These are phyloP conservation scores for Xylariaceae sp. DNA, from an alignment of 2,329 filamentous ascomycete species.

Conservation along the genomic window DNA sequence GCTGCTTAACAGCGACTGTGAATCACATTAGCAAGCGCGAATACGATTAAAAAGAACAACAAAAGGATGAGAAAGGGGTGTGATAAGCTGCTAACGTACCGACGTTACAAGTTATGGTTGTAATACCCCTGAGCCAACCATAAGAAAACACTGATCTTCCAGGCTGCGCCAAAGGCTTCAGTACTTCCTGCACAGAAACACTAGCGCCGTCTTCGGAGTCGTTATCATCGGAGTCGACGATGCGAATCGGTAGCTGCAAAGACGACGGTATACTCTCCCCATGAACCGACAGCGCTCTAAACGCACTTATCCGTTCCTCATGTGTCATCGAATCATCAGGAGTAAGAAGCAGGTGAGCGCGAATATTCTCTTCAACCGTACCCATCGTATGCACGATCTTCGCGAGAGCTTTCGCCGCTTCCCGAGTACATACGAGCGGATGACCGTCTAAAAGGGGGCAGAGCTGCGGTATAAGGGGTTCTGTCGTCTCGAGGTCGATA, in stretches of 20 bases:
- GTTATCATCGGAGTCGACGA: constrained; percentile 43
- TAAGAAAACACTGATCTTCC: constrained; percentile 67
- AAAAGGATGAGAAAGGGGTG: neutral
- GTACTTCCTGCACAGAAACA: constrained; percentile 31
- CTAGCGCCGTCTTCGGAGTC: constrained; percentile 8
- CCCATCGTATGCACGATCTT: constrained; percentile 61
- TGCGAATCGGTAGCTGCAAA: constrained; percentile 51
- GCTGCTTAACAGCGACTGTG: constrained; percentile 58
- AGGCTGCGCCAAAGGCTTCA: constrained; percentile 37
- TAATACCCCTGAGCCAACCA: constrained; percentile 59
- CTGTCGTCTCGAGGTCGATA: constrained; percentile 57
- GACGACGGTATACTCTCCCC: constrained; percentile 31
- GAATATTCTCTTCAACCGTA: constrained; percentile 53
- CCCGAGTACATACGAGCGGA: constrained; percentile 59
- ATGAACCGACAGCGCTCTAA: constrained; percentile 37
- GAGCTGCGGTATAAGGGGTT: constrained; percentile 55
- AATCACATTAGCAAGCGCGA: neutral
- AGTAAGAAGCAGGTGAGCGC: constrained; percentile 55
- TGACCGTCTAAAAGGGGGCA: constrained; percentile 56
- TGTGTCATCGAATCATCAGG: constrained; percentile 22
- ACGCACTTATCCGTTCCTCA: constrained; percentile 26
- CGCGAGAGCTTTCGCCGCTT: constrained; percentile 61
- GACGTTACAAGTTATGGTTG: constrained; percentile 64
- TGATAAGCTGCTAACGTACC: constrained; percentile 9
- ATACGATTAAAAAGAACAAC: neutral